Evolutionary conservation across 2,329 filamentous ascomycete genomes (phyloP).

Genomic region (Aspergillus aculeatus): DNA sequence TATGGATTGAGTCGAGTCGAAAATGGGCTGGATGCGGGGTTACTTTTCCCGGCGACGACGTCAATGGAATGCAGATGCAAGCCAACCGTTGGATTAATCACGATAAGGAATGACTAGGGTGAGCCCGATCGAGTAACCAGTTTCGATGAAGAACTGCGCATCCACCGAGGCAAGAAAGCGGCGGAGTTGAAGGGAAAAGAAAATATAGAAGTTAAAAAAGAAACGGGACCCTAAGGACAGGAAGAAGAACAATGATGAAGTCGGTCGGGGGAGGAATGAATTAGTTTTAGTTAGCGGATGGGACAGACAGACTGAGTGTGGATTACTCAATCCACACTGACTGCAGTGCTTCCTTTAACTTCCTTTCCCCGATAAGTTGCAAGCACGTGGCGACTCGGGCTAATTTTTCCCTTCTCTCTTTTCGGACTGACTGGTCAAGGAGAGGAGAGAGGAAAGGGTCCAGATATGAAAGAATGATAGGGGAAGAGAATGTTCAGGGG

Average conservation of each 20-base stretch:
- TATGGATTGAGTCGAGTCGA: slow-evolving; percentile 13
- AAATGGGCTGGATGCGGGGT: slow-evolving; percentile 22
- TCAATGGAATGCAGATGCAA: slow-evolving; percentile 8
- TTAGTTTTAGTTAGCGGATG: background rate
- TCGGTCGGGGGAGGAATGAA: background rate
- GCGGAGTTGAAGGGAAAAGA: slow-evolving; percentile 8
- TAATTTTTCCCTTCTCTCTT: background rate
- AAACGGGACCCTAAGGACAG: slow-evolving; percentile 9
- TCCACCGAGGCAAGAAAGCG: slow-evolving; percentile 1
- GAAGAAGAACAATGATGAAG: slow-evolving; percentile 4
- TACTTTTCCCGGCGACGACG: slow-evolving; percentile 13
- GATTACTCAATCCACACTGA: slow-evolving; percentile 11
- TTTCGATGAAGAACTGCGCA: slow-evolving; percentile 11
- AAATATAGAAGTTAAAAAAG: slow-evolving; percentile 6
- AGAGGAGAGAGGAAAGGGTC: slow-evolving; percentile 8
- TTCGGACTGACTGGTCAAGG: too few relatives aligned
- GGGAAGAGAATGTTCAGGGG: background rate
- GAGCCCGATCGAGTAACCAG: slow-evolving; percentile 5
- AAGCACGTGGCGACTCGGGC: slow-evolving; percentile 15
- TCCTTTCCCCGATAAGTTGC: slow-evolving; percentile 1
- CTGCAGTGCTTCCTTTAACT: background rate
- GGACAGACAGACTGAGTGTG: background rate
- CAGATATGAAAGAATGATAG: background rate
- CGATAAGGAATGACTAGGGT: slow-evolving; percentile 19
- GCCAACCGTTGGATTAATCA: background rate